Evolutionary conservation across 495 filamentous ascomycete species (phyloP).

Genomic region (Xylaria intraflava): DNA sequence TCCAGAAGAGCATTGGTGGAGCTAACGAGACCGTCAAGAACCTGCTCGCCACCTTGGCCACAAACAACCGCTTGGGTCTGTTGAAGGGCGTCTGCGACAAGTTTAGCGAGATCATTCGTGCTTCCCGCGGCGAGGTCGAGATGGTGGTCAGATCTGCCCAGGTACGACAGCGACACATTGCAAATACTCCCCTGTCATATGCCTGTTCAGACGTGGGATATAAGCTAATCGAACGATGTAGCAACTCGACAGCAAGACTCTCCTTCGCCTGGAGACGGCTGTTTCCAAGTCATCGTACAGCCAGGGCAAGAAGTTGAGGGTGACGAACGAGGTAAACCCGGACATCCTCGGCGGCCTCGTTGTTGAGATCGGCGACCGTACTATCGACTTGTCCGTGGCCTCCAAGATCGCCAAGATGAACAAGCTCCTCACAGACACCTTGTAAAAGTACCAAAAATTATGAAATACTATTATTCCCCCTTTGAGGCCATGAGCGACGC

Average conservation of each 20-base stretch:
- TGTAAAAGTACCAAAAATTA: conserved; percentile 57
- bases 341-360: conserved; percentile 90
- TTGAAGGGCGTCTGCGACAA: conserved; percentile 78
- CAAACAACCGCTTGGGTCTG: conserved; percentile 89
- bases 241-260: conserved; percentile 81
- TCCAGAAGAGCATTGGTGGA: conserved; percentile 72
- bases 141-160: conserved; percentile 80
- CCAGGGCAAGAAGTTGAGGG: conserved; percentile 94
- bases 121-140: conserved; percentile 87
- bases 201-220: neutral
- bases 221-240: conserved; percentile 31
- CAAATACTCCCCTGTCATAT: neutral
- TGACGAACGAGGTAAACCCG: conserved; percentile 88
- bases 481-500: conserved; percentile 24
- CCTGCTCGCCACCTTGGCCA: conserved; percentile 80
- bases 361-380: conserved; percentile 95
- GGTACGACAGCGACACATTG: conserved; percentile 50
- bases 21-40: conserved; percentile 84
- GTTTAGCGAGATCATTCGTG: conserved; percentile 80
- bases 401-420: conserved; percentile 95
- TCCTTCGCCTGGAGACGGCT: conserved; percentile 76
- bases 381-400: conserved; percentile 94
- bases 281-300: conserved; percentile 85
- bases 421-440: conserved; percentile 91
- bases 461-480: conserved; percentile 15